Base-by-base conservation (phyloP, 257 asterid species). In the Lavandula angustifolia region DNA sequence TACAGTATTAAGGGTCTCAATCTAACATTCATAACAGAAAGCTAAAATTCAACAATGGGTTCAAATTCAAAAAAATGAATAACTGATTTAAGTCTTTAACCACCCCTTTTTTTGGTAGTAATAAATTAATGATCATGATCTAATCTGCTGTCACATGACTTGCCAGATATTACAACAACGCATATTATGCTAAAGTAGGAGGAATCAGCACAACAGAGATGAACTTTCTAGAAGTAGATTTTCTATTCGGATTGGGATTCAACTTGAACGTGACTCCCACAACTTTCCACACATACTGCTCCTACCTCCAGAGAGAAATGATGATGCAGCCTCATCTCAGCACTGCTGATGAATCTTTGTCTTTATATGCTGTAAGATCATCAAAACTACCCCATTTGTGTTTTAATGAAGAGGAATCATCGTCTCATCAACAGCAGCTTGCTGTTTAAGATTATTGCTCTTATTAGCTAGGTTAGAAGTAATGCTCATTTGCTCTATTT, bases 201-300 rank as follows among this genome's bases (percentile, higher is more conserved):
- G 98, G 98, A 60, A 91, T 91, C 67, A 88, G 95, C 95, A 87
- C 88, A 73, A 75, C 81, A 53, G 98, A 91, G 80, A 91, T 91
- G 90, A 91, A 91, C 71, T 83, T 88, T 80, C 95, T 91, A 29
- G 98, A 91, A 78, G 90, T 91, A 66, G 98, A 91, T 77, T 91
- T 91, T 64, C 75, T 91, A 33, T 91, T 91, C 60, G 98, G 98
- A 67, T 74, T 91, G 73, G 92, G 96, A 5, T 91, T 91, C 77
- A 88, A 85, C 48, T 74, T 91, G 72, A 91, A 91, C 72, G 95
- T 91, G 79, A 91, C 91, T 7, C 98, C 98, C 44, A 65, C 81
- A 59, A 82, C 88, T 34, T 91, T 86, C 54, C 85, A 85, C 72
- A 76, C 94, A 37, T 91, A 88, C 33, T 83, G 81, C 64, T 67